Base-by-base conservation (phyloP, 805 yeast species). In the Suhomyces tanzawaensis region DNA sequence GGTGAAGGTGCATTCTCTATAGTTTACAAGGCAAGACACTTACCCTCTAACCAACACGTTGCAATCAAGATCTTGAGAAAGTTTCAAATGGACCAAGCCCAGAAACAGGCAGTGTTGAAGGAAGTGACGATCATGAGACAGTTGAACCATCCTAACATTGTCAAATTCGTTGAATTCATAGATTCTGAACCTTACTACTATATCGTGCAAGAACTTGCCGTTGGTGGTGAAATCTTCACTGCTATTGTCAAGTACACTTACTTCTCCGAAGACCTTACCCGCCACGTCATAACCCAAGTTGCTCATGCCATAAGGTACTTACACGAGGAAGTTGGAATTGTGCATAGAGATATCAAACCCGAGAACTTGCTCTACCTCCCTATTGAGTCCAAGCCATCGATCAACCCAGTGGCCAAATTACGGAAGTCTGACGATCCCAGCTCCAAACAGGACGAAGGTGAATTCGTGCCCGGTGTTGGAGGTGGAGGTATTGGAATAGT, bases 401-500 rank as follows among this genome's bases (percentile, higher is more conserved):
- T 47, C 13, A 58, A 60, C 39, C 66, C 64, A 4, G 38, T 46
- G 4, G 42, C 63, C 7, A 64, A 60, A 39, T 66, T 76, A 24
- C 66, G 91, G 37, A 72, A 68, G 46, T 76, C 84, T 9, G 95
- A 85, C 58, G 93, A 85, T 57, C 77, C 77, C 12, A 67, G 75
- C 25, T 55, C 78, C 11, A 85, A 93, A 58, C 65, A 69, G 11
- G 97, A 91, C 56, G 99, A 93, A 66, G 99, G 99, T 37, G 77
- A 74, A 44, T 93, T 90, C 51, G 62, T 61, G 7, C 82, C 84
- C 4, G 85, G 85, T 9, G 66, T 85, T 15, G 99, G 99, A 23
- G 95, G 95, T 32, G 99, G 96, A 38, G 86, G 90, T 11, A 84
- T 93, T 48, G 99, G 98, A 7, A 52, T 67, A 12, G 89, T 93